A percentile compares a stretch with the other conserved stretches of the same genome.
These are phyloP conservation scores for Saccharomyces mikatae DNA, from an alignment of 805 yeast species.

Conservation along the genomic window DNA sequence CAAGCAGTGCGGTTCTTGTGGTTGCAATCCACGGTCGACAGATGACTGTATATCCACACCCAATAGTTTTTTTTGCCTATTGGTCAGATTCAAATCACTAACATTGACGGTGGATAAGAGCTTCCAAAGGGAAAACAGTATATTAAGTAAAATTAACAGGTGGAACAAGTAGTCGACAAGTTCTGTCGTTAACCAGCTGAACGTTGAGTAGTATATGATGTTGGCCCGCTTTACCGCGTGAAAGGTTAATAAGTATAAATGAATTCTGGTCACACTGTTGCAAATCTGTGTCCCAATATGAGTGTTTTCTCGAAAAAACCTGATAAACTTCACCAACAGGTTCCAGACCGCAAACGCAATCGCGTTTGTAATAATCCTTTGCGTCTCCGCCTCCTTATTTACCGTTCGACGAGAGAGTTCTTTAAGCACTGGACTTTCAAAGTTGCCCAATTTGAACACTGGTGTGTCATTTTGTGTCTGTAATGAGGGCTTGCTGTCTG, in stretches of 20 bases:
- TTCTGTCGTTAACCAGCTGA: conserved; percentile 11
- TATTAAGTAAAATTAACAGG: conserved; percentile 25
- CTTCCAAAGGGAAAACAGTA: conserved; percentile 25
- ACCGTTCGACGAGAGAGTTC: conserved; percentile 31
- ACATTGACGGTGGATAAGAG: conserved; percentile 27
- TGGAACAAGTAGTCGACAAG: conserved; percentile 23
- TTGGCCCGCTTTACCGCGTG: background rate
- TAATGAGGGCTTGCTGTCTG: background rate
- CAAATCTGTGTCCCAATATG: conserved; percentile 8
- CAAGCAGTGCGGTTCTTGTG: background rate
- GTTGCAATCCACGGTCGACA: background rate
- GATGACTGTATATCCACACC: conserved; percentile 20
- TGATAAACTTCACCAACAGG: conserved; percentile 17
- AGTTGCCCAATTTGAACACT: conserved; percentile 14
- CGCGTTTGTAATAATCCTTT: conserved; percentile 29
- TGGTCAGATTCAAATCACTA: conserved; percentile 27
- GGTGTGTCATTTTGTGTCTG: background rate
- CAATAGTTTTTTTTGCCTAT: conserved; percentile 29
- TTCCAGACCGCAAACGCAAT: conserved; percentile 27
- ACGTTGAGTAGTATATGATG: conserved; percentile 1
- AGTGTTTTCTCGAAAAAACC: conserved; percentile 14
- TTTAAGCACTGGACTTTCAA: conserved; percentile 25
- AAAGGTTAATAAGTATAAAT: background rate
- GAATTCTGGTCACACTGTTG: background rate
- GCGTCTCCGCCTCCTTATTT: conserved; percentile 36